Conservation (phyloP, 345 rosid genomes). For the Psidium friedrichsthalianum region DNA sequence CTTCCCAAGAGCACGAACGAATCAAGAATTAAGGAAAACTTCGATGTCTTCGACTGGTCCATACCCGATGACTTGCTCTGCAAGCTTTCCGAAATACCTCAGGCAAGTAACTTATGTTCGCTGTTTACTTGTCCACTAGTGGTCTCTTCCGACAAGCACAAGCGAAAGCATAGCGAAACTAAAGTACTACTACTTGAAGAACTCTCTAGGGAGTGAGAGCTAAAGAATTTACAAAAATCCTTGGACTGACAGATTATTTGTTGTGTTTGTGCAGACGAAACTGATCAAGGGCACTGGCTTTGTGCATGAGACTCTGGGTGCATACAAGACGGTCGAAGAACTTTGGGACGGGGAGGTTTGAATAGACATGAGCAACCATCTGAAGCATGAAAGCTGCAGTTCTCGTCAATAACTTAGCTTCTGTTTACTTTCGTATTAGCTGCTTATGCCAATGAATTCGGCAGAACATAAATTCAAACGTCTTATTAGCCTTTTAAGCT, state of each 20-base stretch:
- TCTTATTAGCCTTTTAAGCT: background rate
- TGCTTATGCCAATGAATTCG: background rate
- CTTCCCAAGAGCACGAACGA: conserved; percentile 77
- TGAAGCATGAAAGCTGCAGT: background rate
- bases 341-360: conserved; percentile 90
- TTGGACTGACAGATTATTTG: background rate
- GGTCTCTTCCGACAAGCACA: background rate
- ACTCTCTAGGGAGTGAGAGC: background rate
- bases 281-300: conserved; percentile 40
- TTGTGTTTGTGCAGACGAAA: conserved; percentile 37
- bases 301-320: conserved; percentile 44
- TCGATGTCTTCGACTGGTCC: conserved; percentile 63
- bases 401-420: background rate
- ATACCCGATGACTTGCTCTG: conserved; percentile 62
- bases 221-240: background rate
- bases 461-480: background rate
- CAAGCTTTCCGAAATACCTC: conserved; percentile 58
- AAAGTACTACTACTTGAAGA: background rate
- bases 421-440: background rate
- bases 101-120: conserved; percentile 21
- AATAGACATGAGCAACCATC: background rate
- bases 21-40: conserved; percentile 61
- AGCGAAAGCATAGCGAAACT: background rate
- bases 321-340: conserved; percentile 53
- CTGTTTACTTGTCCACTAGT: background rate